Conservation (phyloP, 768 basidiomycete species). For the Sporobolomyces pararoseus region DNA sequence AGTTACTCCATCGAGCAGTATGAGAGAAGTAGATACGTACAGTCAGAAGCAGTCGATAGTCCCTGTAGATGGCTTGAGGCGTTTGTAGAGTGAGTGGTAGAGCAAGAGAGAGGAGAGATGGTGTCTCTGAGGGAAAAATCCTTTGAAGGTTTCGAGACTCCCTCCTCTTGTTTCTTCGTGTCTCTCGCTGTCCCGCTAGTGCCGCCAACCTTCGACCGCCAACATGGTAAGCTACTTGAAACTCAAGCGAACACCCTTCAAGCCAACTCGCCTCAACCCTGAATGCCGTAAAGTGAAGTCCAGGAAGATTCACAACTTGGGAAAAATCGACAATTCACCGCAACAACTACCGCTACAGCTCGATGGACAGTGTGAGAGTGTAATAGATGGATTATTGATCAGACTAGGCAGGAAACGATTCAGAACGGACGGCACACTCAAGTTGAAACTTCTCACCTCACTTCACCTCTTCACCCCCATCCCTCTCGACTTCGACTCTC, state of each 20-base stretch:
- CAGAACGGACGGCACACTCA: background rate
- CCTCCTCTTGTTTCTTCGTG: too few species aligned
- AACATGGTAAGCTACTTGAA: conserved; percentile 17
- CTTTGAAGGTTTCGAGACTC: too few species aligned
- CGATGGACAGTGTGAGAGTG: background rate
- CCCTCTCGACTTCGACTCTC: too few species aligned
- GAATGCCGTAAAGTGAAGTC: background rate
- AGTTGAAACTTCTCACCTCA: background rate
- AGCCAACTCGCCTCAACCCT: too few species aligned
- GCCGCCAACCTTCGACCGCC: conserved; percentile 25
- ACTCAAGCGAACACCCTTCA: background rate
- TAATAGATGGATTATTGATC: too few species aligned
- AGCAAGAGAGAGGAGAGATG: too few species aligned
- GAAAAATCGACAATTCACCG: conserved; percentile 1
- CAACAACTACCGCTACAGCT: background rate
- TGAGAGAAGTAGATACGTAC: too few species aligned
- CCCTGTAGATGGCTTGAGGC: too few species aligned
- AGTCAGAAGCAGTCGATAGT: too few species aligned
- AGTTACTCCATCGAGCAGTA: too few species aligned
- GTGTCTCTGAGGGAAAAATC: too few species aligned
- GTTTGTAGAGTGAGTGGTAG: too few species aligned
- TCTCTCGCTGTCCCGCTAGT: conserved; percentile 5
- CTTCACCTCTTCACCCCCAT: background rate
- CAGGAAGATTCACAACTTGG: background rate
- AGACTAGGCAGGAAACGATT: background rate